Base-by-base conservation (phyloP, 106 monocot species). In the Dioscorea alata region DNA sequence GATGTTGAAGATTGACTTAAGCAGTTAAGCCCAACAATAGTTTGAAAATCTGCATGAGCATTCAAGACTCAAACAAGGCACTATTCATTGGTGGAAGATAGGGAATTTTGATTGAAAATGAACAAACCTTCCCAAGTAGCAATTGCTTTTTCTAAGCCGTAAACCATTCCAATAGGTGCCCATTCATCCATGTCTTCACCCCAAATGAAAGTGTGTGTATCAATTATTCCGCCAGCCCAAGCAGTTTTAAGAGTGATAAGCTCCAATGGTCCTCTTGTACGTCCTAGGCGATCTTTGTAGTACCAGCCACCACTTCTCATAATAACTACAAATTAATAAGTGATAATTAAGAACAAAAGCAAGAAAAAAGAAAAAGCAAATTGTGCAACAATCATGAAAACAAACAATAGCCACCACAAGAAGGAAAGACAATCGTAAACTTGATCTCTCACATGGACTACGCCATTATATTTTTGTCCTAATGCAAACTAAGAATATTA, bases 121-220 rank as follows among this genome's bases (percentile, higher is more conserved):
- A 33, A 59, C 88, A 48, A 52, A 92, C 92, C 92, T 88, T 92
- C 92, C 92, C 92, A 92, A 17, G 92, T 81, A 15, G 88, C 88
- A 74, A 92, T 92, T 71, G 92, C 92, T 69, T 92, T 85, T 58
- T 92, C 76, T 67, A 92, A 59, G 48, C 92, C 92, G 69, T 92
- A 92, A 63, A 92, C 76, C 92, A 88, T 92, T 19, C 92, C 92
- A 63, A 92, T 92, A 20, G 92, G 92, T 65, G 83, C 88, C 92
- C 92, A 92, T 67, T 92, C 92, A 79, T 92, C 92, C 92, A 92
- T 92, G 66, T 92, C 92, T 49, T 92, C 88, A 22, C 92, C 92
- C 92, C 92, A 92, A 61, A 92, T 83, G 61, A 92, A 92, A 23
- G 92, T 92, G 66, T 83, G 33, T 21, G 75, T 92, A 67, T 92